Conservation (phyloP, 106 monocot genomes). For the Dioscorea alata region DNA sequence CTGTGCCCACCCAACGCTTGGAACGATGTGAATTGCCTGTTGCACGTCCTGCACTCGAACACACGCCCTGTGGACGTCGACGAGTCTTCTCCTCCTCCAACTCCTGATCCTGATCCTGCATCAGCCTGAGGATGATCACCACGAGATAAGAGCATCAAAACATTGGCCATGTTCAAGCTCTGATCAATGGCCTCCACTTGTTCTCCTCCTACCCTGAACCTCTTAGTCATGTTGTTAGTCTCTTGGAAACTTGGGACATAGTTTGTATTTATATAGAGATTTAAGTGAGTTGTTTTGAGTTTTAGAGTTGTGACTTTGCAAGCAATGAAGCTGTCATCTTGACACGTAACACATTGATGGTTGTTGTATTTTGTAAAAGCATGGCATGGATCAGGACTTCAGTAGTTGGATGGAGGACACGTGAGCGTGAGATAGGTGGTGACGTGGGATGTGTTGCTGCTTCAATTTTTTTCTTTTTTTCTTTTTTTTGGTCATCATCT, state of each 20-base stretch:
- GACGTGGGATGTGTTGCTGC: background rate
- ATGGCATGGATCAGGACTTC: background rate
- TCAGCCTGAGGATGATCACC: background rate
- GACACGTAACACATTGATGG: background rate
- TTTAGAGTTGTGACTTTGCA: background rate
- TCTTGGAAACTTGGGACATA: background rate
- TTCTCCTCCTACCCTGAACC: background rate
- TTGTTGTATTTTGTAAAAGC: background rate
- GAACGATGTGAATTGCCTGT: constrained; percentile 23
- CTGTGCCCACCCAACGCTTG: constrained; percentile 65
- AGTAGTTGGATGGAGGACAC: background rate
- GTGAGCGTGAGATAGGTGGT: background rate
- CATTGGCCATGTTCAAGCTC: constrained; percentile 8
- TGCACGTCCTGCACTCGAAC: constrained; percentile 24
- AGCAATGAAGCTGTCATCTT: background rate
- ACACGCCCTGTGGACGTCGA: background rate
- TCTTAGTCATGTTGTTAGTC: background rate
- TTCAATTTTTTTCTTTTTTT: background rate
- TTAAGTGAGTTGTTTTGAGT: too few species aligned
- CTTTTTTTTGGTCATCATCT: background rate
- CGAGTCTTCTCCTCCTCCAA: background rate
- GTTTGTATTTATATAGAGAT: background rate
- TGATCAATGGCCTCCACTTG: background rate
- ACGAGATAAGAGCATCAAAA: constrained; percentile 5
- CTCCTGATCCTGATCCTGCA: background rate